These are phyloP conservation scores for Backusella morwellensis DNA, from an alignment of 192 early-diverging fungal genomes.

Conservation along the genomic window DNA sequence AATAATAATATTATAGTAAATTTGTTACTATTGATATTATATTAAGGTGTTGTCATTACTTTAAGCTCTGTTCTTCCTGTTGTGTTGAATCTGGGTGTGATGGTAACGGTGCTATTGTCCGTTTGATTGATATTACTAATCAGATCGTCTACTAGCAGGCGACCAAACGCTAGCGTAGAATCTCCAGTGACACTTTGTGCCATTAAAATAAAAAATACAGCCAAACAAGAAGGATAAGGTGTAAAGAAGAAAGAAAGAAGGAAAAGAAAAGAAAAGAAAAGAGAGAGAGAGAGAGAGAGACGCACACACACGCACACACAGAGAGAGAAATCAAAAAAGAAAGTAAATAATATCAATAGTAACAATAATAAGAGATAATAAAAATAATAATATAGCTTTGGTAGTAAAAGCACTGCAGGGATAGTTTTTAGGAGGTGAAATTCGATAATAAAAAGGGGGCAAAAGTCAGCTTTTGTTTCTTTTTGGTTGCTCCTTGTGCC, in stretches of 20 bases:
- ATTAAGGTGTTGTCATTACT: conserved; percentile 12
- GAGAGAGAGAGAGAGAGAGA: conserved; percentile 14
- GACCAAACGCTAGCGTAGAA: conserved; percentile 13
- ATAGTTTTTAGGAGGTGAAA: background rate
- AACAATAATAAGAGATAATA: background rate
- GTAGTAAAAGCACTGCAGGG: background rate
- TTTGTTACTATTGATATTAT: background rate
- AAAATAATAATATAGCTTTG: background rate
- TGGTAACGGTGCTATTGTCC: conserved; percentile 19
- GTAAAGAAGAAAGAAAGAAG: background rate
- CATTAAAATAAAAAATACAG: background rate
- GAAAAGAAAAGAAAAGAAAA: background rate
- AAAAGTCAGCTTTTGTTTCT: background rate
- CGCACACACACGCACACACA: too few relatives aligned
- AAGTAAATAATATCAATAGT: background rate
- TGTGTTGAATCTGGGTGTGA: conserved; percentile 24
- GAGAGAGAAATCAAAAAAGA: background rate
- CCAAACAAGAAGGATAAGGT: background rate
- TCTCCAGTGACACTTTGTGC: background rate
- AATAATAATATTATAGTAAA: background rate
- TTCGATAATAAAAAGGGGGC: background rate
- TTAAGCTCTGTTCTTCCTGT: conserved; percentile 20
- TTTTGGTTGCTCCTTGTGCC: background rate
- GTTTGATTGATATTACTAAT: conserved; percentile 19
- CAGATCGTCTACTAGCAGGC: conserved; percentile 8